phyloP scores from a whole-genome alignment of 257 asterid species.

The Solanum paucissectum region DNA sequence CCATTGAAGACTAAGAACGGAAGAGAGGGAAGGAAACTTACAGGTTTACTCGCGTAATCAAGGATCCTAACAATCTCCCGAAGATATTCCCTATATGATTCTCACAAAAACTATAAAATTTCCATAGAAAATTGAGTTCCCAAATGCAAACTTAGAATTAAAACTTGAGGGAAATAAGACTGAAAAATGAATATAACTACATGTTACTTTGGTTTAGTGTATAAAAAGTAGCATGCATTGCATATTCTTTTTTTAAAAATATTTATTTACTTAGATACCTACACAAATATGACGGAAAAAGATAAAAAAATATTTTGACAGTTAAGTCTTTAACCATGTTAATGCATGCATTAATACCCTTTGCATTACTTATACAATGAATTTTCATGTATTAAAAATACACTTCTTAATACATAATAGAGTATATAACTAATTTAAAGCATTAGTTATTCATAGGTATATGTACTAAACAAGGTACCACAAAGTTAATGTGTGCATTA shows the following conservation, averaged over 20 bases:
- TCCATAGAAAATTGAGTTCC: neutral
- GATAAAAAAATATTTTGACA: neutral
- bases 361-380: too few species aligned
- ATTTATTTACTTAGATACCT: neutral
- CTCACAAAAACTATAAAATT: neutral
- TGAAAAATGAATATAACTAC: neutral
- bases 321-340: neutral
- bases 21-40: neutral
- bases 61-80: neutral
- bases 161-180: neutral
- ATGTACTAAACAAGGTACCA: neutral
- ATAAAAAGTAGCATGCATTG: neutral
- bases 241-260: fast-evolving
- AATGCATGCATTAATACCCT: neutral
- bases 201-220: neutral
- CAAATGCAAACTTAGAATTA: neutral
- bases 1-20: neutral
- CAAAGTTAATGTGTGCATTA: neutral
- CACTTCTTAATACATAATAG: neutral
- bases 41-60: neutral
- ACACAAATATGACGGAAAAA: neutral
- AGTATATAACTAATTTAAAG: neutral
- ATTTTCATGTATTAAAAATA: neutral
- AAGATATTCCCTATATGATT: neutral
- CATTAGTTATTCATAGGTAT: neutral